Base-by-base conservation (phyloP, 371 early-diverging fungal species). In the Mortierella sp. region DNA sequence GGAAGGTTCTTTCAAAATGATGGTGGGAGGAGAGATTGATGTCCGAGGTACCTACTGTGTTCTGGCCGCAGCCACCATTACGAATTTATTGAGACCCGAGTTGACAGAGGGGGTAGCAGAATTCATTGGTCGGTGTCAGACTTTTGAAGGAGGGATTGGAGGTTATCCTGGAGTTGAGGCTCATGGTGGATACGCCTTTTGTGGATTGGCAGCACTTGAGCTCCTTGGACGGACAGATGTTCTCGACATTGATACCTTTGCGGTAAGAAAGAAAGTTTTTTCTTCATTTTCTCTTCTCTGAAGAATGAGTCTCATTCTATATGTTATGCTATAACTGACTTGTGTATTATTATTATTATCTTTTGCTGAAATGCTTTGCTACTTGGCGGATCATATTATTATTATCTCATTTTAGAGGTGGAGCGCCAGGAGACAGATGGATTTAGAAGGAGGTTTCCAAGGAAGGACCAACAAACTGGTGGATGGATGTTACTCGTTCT, bases 401-500 rank as follows among this genome's bases (percentile, higher is more conserved):
- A 26, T 12, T 19, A n/a, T 19, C 15, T 50, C 12, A 18, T 53
- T 26, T 46, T 72, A 88, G 89, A 72, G 82, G 61, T 99, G 98
- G 98, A 86, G 93, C 44, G 75, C 80, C 12, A 81, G 79, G 12
- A 84, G 96, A 43, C 99, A 99, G 81, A 92, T 98, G 95, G 74
- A 73, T 18, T 64, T 96, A 26, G 97, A 97, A 83, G 98, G 98
- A 29, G 99, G 99, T 15, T 98, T 98, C 67, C 95, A 94, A 64
- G 99, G 99, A 16, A 86, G 99, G 50, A 93, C 96, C 2, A 98
- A 99, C 83, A 99, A 99, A 76, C 85, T 98, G 1, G 98, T 98
- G 0, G 99, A 99, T 82, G 98, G 97, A 0, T 99, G 99, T 76
- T 99, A 99, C 81, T 93, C 97, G 0, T 97, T 95, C 81, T 99